These are phyloP conservation scores for Fusarium begoniae DNA, from an alignment of 2,329 filamentous ascomycete species.

Conservation along the genomic window DNA sequence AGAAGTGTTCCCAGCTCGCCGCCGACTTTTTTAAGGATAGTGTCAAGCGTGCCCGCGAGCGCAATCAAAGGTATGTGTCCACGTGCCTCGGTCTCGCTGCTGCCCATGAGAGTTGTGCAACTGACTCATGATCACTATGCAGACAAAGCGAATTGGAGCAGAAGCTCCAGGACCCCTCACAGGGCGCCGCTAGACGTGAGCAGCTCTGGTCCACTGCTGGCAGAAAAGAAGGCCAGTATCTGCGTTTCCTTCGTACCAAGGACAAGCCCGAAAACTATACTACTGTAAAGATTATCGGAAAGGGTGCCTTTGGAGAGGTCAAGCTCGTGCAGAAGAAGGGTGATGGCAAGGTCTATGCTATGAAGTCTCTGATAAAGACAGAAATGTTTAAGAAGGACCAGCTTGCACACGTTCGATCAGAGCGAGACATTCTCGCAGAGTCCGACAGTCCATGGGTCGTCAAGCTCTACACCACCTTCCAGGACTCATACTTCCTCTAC, in stretches of 20 bases:
- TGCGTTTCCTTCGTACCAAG: slow-evolving; percentile 92
- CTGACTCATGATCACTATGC: slow-evolving; percentile 26
- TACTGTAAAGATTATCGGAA: slow-evolving; percentile 97
- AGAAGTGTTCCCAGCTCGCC: slow-evolving; percentile 75
- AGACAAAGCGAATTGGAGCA: slow-evolving; percentile 94
- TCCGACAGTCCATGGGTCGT: slow-evolving; percentile 99
- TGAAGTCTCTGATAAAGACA: slow-evolving; percentile 98
- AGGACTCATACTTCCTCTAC: slow-evolving; percentile 95
- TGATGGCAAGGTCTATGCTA: slow-evolving; percentile 95
- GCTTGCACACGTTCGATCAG: slow-evolving; percentile 93
- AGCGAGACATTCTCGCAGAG: slow-evolving; percentile 96
- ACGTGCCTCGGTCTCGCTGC: not conserved
- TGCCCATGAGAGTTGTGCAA: not conserved
- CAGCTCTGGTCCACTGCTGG: slow-evolving; percentile 86
- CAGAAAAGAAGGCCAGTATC: slow-evolving; percentile 88
- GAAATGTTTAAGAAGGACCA: slow-evolving; percentile 99
- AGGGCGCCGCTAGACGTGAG: slow-evolving; percentile 80
- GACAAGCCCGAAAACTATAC: slow-evolving; percentile 95
- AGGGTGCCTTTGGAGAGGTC: slow-evolving; percentile 98
- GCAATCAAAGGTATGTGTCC: slow-evolving; percentile 82
- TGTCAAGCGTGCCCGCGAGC: slow-evolving; percentile 92
- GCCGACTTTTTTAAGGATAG: slow-evolving; percentile 98
- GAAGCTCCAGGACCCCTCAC: slow-evolving; percentile 79
- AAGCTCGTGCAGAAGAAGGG: slow-evolving; percentile 96
- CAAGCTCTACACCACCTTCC: slow-evolving; percentile 97